Percentiles rank a stretch among this genome's conserved stretches.
These are phyloP conservation scores for Veloporphyrellus conicus DNA, from an alignment of 1,284 basidiomycete genomes.

Conservation along the genomic window DNA sequence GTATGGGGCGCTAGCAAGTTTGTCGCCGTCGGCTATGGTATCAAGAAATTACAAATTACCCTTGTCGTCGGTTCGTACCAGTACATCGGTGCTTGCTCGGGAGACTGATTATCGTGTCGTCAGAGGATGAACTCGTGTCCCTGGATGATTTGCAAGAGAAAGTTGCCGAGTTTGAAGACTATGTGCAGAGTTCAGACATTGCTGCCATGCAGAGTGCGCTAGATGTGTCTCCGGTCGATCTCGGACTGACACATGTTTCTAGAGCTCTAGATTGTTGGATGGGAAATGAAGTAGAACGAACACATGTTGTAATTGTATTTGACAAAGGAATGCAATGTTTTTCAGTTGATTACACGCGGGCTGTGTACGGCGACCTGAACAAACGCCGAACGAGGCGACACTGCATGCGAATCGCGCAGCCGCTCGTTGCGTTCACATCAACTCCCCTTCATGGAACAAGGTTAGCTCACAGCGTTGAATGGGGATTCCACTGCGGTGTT, in stretches of 20 bases:
- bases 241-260: constrained; percentile 8
- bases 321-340: not conserved
- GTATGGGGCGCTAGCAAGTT: constrained; percentile 92
- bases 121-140: constrained; percentile 94
- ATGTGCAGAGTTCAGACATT: constrained; percentile 91
- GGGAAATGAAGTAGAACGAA: constrained; percentile 6
- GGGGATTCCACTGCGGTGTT: constrained; percentile 20
- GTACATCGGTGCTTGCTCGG: not conserved
- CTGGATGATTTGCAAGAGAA: constrained; percentile 92
- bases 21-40: constrained; percentile 92
- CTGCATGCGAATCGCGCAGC: constrained; percentile 8
- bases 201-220: constrained; percentile 84
- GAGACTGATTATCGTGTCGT: constrained; percentile 4
- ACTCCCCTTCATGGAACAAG: constrained; percentile 29
- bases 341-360: constrained; percentile 1
- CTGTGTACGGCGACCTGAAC: constrained; percentile 24
- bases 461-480: constrained; percentile 28
- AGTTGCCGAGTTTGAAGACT: constrained; percentile 86
- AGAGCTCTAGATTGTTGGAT: constrained; percentile 23
- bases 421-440: constrained; percentile 6
- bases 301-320: constrained; percentile 12
- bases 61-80: constrained; percentile 79
- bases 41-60: constrained; percentile 90
- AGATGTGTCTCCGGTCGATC: not conserved
- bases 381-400: constrained; percentile 13